A percentile compares a stretch with the other conserved stretches of the same genome.
These are phyloP conservation scores for Volvariella surrecta DNA, from an alignment of 1,284 basidiomycete species.

Conservation along the genomic window DNA sequence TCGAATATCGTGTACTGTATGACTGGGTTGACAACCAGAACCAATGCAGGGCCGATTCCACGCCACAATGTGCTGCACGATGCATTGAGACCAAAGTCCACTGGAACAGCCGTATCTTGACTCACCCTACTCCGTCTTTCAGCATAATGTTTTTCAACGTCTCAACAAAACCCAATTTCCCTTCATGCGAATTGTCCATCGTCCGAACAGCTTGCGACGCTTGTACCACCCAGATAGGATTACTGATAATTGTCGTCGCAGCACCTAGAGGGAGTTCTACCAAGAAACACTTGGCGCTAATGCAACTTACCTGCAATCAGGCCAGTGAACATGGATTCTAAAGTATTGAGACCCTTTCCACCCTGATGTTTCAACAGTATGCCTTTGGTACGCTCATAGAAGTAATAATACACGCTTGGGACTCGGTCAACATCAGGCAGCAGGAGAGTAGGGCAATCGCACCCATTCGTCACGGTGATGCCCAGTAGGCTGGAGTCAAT, in stretches of 20 bases:
- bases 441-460: constrained; percentile 11
- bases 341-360: constrained; percentile 66
- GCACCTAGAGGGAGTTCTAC: constrained; percentile 46
- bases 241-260: constrained; percentile 85
- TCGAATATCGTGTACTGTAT: constrained; percentile 81
- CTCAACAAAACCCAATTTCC: constrained; percentile 60
- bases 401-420: constrained; percentile 74
- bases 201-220: constrained; percentile 82
- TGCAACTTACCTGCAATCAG: constrained; percentile 66
- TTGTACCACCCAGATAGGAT: constrained; percentile 96
- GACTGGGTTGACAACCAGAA: constrained; percentile 94
- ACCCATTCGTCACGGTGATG: constrained; percentile 93
- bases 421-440: not conserved
- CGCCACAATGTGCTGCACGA: constrained; percentile 83
- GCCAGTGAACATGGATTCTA: constrained; percentile 88
- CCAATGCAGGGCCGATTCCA: constrained; percentile 91
- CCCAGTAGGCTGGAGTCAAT: constrained; percentile 83
- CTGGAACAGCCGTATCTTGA: constrained; percentile 3
- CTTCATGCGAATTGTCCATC: constrained; percentile 20
- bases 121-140: constrained; percentile 60
- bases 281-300: constrained; percentile 2
- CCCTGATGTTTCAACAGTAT: constrained; percentile 52
- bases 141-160: constrained; percentile 69
- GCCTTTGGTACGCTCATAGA: constrained; percentile 65
- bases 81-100: no score